Percentiles rank a stretch among this genome's conserved stretches.
phyloP scores from a whole-genome alignment of 176 grass and related monocot genomes.

The Bromus sterilis region DNA sequence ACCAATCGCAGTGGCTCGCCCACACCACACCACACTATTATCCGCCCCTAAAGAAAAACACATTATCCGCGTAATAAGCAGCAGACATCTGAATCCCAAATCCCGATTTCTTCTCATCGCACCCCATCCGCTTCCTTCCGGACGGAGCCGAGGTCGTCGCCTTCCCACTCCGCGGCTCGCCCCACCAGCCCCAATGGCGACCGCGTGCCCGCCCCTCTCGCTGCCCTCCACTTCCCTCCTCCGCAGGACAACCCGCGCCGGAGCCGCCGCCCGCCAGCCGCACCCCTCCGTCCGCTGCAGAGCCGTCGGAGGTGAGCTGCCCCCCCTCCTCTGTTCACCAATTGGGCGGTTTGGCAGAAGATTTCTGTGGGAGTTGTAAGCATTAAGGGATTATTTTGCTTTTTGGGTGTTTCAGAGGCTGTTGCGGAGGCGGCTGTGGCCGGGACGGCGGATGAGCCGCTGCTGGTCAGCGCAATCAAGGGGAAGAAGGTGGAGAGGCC shows the following conservation, averaged over 20 bases:
- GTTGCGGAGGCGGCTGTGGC: constrained; percentile 34
- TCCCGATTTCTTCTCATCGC: constrained; percentile 11
- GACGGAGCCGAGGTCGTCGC: constrained; percentile 19
- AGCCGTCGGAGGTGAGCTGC: constrained; percentile 63
- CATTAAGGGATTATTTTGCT: background rate
- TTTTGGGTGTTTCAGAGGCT: constrained; percentile 44
- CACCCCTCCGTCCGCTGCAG: constrained; percentile 44
- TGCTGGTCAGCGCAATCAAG: constrained; percentile 75
- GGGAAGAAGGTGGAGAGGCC: constrained; percentile 87
- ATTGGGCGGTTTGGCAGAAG: background rate
- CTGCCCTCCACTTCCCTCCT: constrained; percentile 38
- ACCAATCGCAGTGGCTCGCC: background rate
- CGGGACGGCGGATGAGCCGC: constrained; percentile 61
- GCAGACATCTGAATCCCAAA: background rate
- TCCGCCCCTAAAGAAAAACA: too few species aligned
- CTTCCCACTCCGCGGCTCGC: background rate
- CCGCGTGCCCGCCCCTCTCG: constrained; percentile 60
- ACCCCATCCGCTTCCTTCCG: constrained; percentile 16
- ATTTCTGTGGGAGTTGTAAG: background rate
- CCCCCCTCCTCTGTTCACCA: background rate
- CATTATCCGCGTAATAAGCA: background rate
- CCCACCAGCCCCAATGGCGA: constrained; percentile 31
- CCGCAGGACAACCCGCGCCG: constrained; percentile 16
- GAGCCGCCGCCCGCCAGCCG: constrained; percentile 8
- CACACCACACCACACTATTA: too few species aligned